These are phyloP conservation scores for Leccinum sublutescens DNA, from an alignment of 768 basidiomycete species.

Conservation along the genomic window DNA sequence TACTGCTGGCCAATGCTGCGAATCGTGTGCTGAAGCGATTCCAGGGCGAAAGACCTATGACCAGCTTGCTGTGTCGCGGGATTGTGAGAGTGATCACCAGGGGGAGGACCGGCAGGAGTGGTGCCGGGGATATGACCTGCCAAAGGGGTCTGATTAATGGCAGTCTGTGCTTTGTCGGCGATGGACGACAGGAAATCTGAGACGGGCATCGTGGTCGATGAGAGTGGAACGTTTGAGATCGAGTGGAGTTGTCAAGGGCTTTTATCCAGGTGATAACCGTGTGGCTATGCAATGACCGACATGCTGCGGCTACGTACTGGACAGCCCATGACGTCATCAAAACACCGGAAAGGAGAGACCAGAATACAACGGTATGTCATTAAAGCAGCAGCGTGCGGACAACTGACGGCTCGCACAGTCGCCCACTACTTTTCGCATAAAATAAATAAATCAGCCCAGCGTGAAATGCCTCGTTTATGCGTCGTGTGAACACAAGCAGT, in stretches of 20 bases:
- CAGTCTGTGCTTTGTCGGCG: slow-evolving; percentile 75
- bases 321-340: not conserved
- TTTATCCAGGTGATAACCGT: slow-evolving; percentile 9
- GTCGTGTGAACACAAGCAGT: slow-evolving; percentile 14
- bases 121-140: slow-evolving; percentile 54
- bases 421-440: slow-evolving; percentile 26
- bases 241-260: slow-evolving; percentile 19
- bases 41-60: slow-evolving; percentile 55
- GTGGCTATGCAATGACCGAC: slow-evolving; percentile 23
- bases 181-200: slow-evolving; percentile 63
- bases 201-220: slow-evolving; percentile 47
- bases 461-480: slow-evolving; percentile 16
- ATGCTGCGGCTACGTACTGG: not conserved
- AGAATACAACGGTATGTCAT: slow-evolving; percentile 24
- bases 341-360: slow-evolving; percentile 5
- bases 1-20: slow-evolving; percentile 75
- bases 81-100: slow-evolving; percentile 40
- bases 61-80: slow-evolving; percentile 39
- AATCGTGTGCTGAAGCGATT: slow-evolving; percentile 68
- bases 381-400: slow-evolving; percentile 22
- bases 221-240: not conserved
- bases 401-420: slow-evolving; percentile 20
- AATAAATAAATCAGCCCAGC: slow-evolving; percentile 33
- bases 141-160: slow-evolving; percentile 60
- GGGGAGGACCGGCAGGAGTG: slow-evolving; percentile 34